These are phyloP conservation scores for Smithsoniella earleae DNA, from an alignment of 163 green algal genomes.

Conservation along the genomic window DNA sequence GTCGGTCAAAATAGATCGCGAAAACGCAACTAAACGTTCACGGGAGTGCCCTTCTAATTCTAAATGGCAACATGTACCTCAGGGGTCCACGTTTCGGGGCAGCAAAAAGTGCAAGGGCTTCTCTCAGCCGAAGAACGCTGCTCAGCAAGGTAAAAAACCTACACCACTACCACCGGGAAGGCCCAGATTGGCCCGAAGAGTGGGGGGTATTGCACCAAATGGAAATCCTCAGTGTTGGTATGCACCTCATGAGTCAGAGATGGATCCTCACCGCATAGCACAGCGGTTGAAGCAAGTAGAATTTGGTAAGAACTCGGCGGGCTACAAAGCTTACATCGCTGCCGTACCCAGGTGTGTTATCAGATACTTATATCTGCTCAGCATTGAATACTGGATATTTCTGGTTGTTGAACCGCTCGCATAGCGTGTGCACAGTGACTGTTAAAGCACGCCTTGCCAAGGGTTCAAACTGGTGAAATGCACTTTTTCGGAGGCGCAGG, in stretches of 20 bases:
- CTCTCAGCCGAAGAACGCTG: neutral
- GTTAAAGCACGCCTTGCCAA: too few species aligned
- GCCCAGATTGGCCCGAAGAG: neutral
- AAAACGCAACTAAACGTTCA: neutral
- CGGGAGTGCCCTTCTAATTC: neutral
- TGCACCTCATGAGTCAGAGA: conserved; percentile 29
- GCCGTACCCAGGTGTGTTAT: conserved; percentile 52
- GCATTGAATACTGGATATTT: too few species aligned
- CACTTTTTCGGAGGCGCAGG: neutral
- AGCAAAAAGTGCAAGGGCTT: conserved; percentile 2
- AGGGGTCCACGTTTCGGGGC: neutral
- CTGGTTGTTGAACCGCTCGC: too few species aligned
- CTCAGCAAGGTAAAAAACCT: neutral
- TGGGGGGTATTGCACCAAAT: conserved; percentile 24
- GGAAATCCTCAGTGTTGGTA: conserved; percentile 31
- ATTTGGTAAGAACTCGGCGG: conserved; percentile 85
- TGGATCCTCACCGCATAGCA: conserved; percentile 54
- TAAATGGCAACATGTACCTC: neutral
- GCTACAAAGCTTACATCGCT: conserved; percentile 72
- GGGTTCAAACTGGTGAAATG: too few species aligned
- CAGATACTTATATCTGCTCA: neutral
- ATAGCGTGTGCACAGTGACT: too few species aligned
- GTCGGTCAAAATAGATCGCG: conserved; percentile 23
- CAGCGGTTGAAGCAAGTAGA: conserved; percentile 88
- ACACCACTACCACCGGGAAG: conserved; percentile 20